phyloP scores from a whole-genome alignment of 202 grass and related monocot genomes.

The Dendrocalamus latiflorus region DNA sequence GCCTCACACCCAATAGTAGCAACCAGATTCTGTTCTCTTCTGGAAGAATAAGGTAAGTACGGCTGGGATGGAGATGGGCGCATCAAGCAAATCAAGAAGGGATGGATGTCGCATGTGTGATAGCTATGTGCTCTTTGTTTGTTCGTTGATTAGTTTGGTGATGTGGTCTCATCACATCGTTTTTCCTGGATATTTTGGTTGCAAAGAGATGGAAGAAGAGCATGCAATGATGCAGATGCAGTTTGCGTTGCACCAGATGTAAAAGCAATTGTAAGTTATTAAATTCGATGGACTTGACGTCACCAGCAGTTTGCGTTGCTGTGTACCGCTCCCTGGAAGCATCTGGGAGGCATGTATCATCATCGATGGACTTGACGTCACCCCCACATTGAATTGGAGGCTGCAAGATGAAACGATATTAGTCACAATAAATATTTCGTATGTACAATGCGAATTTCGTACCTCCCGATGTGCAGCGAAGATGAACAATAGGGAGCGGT shows the following conservation, averaged over 20 bases:
- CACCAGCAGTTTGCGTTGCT: no score
- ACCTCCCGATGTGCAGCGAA: no score
- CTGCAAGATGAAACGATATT: no score
- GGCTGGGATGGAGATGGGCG: conserved; percentile 1
- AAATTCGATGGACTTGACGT: no score
- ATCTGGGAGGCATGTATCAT: no score
- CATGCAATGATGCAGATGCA: background rate
- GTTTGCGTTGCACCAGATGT: background rate
- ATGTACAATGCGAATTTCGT: no score
- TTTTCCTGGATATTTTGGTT: background rate
- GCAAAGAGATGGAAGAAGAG: background rate
- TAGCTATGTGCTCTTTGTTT: conserved; percentile 7
- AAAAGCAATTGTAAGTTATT: background rate
- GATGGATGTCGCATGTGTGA: background rate
- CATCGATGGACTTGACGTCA: no score
- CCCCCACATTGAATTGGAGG: no score
- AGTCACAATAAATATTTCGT: no score
- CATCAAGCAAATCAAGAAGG: background rate
- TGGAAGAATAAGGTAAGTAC: conserved; percentile 17
- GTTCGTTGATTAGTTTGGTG: conserved; percentile 32
- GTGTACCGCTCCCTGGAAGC: no score
- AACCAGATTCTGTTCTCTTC: background rate
- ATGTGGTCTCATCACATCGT: background rate
- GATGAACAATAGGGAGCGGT: no score
- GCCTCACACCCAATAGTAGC: conserved; percentile 43